Evolutionary conservation across 1,139 yeast genomes (phyloP), one percentile per base, ranked within the genome.

Genomic region (Yamadazyma atmosphaerica): DNA sequence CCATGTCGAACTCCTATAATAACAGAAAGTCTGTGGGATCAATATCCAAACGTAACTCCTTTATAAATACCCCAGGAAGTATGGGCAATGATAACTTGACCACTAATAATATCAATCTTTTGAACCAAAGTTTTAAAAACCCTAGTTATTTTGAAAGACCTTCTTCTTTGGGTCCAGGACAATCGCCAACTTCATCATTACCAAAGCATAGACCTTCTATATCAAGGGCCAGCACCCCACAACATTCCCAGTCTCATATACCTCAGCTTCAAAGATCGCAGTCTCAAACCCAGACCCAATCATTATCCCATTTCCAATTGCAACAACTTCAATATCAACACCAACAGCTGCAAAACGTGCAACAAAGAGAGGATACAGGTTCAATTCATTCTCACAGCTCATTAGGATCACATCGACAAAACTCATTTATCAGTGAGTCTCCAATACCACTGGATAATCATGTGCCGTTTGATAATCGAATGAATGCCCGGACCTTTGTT

Each of bases 61-160:
- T 50, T 13, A 32, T 42, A 8, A 44, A 39, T 32, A 25, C 60
- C 2, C 44, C 49, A n/a, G 30, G 40, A 7, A 44, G 38, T 32
- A 25, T 42, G 13, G 40, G 32, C 4, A 26, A 26, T 14, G n/a
- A n/a, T n/a, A 28, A 28, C 15, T 37, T 40, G 16, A 35, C 68
- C 5, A 55, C 61, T 4, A 50, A 58, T 16, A 28, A 28, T 28
- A 28, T 28, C n/a, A 28, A 51, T 35, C 43, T 61, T 6, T 51
- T 61, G 34, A 63, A 61, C 44, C 65, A 54, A 40, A 46, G 63
- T 22, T 55, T 54, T 33, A 44, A 52, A 14, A 54, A 49, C 35
- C 49, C 52, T 32, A 47, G 58, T 16, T 67, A 57, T 45, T 66
- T 67, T 44, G 73, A 67, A 36, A 39, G 40, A 33, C 49, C 50